Conservation (phyloP, 441 rosid genomes). For the Gossypium schwendimanii region DNA sequence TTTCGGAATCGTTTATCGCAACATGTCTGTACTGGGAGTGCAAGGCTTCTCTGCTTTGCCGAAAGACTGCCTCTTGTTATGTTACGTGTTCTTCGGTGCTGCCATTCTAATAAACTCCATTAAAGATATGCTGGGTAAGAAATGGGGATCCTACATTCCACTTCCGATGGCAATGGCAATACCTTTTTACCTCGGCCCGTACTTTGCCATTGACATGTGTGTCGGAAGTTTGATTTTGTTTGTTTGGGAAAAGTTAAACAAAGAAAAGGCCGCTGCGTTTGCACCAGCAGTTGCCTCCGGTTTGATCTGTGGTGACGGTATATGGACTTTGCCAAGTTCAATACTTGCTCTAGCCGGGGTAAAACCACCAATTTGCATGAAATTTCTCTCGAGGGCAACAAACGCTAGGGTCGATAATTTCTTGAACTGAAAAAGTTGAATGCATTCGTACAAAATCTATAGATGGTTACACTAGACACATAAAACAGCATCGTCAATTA, state of each 20-base stretch:
- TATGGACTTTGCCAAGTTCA: conserved; percentile 75
- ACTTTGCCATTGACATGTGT: conserved; percentile 83
- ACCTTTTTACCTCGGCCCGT: conserved; percentile 74
- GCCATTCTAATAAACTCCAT: conserved; percentile 52
- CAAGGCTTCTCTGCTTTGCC: conserved; percentile 70
- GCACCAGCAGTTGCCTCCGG: conserved; percentile 85
- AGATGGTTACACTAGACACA: neutral
- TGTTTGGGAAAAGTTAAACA: conserved; percentile 61
- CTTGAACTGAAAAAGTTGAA: conserved; percentile 13
- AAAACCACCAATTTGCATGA: conserved; percentile 84
- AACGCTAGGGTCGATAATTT: conserved; percentile 38
- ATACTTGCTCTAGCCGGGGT: conserved; percentile 65
- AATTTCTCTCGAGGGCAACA: conserved; percentile 55
- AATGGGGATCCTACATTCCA: conserved; percentile 54
- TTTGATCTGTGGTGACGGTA: conserved; percentile 87
- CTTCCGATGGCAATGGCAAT: conserved; percentile 86
- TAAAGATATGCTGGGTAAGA: conserved; percentile 39
- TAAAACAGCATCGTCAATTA: neutral
- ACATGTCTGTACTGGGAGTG: conserved; percentile 68
- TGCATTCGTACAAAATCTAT: neutral
- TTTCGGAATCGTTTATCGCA: conserved; percentile 37
- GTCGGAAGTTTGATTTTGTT: conserved; percentile 71
- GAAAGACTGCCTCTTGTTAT: conserved; percentile 64
- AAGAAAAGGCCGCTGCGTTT: conserved; percentile 59
- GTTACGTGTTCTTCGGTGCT: conserved; percentile 51